Percentiles rank a stretch among this genome's conserved stretches.
Evolutionary conservation across 2,329 filamentous ascomycete species (phyloP).

Genomic region (Fusarium pseudoanthophilum): DNA sequence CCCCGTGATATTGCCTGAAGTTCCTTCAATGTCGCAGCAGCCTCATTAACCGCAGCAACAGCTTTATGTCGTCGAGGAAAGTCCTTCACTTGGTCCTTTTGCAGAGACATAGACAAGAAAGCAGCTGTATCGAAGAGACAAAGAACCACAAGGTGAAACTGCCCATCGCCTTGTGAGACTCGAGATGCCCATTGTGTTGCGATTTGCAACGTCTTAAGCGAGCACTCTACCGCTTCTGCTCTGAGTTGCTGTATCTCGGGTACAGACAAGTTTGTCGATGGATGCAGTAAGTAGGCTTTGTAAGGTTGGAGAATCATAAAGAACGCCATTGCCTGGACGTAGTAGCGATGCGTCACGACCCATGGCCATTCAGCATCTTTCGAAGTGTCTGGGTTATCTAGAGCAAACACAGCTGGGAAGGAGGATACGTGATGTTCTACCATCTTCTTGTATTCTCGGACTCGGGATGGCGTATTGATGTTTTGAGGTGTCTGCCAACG

Average conservation of each 20-base stretch:
- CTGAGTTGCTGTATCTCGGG: background rate
- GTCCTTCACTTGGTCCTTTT: background rate
- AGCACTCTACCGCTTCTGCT: background rate
- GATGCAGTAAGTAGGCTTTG: background rate
- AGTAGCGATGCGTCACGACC: conserved; percentile 10
- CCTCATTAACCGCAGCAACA: background rate
- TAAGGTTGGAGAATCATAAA: conserved; percentile 20
- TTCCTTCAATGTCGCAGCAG: background rate
- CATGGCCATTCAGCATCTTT: conserved; percentile 8
- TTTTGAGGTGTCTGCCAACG: conserved; percentile 16
- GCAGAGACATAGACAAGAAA: background rate
- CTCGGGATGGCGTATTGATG: background rate
- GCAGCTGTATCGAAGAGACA: conserved; percentile 12
- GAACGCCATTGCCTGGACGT: conserved; percentile 15
- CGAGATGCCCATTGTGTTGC: conserved; percentile 10
- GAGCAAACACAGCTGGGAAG: background rate
- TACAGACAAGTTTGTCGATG: background rate
- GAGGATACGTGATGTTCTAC: background rate
- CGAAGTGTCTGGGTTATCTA: background rate
- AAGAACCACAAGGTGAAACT: conserved; percentile 4
- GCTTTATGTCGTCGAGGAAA: background rate
- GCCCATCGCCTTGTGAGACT: background rate
- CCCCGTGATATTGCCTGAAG: background rate
- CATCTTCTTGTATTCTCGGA: background rate
- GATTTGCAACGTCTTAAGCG: background rate